Evolutionary conservation across 805 yeast genomes (phyloP).

Genomic region (Nakazawaea siamensis): DNA sequence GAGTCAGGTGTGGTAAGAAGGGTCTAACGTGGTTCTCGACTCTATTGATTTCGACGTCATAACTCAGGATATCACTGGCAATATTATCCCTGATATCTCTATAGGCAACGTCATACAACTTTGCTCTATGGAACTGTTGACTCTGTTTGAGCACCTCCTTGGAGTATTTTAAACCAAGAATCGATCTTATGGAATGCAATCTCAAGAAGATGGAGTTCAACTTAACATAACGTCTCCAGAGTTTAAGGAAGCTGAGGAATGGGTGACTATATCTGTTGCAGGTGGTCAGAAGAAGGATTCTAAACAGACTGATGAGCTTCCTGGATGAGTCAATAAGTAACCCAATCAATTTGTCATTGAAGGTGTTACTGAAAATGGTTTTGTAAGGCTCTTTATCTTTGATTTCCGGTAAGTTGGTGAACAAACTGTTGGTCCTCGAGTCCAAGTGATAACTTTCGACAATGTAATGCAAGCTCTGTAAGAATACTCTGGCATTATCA

Average conservation of each 20-base stretch:
- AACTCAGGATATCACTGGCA: neutral
- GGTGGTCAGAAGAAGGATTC: neutral
- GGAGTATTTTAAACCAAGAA: constrained; percentile 1
- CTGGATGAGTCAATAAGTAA: neutral
- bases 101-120: constrained; percentile 1
- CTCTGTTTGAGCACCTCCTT: constrained; percentile 2
- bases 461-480: constrained; percentile 5
- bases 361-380: constrained; percentile 2
- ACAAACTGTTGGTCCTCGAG: neutral
- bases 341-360: neutral
- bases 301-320: constrained; percentile 1
- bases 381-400: constrained; percentile 5
- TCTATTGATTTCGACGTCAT: neutral
- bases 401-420: constrained; percentile 2
- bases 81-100: neutral
- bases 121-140: neutral
- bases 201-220: constrained; percentile 2
- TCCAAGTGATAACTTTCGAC: neutral
- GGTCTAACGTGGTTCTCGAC: neutral
- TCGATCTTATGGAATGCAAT: constrained; percentile 6
- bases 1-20: neutral
- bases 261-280: constrained; percentile 1
- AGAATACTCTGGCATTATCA: neutral
- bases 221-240: constrained; percentile 1
- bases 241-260: constrained; percentile 1